Conservation (phyloP, 164 flowering plant genomes). For the Magnolia changhungtana region DNA sequence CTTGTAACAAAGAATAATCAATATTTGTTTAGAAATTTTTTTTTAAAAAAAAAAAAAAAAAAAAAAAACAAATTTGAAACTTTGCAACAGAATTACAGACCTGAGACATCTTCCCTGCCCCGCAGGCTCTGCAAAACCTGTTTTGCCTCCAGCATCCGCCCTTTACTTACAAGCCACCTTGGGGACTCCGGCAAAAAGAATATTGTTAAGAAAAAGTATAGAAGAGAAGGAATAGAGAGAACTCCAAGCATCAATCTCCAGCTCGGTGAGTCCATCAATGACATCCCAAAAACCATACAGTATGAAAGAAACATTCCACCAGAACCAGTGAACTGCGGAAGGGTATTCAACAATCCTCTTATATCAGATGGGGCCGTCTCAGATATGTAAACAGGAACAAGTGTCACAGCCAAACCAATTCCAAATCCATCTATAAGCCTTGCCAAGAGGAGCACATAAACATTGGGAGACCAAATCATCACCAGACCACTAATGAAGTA, state of each 20-base stretch:
- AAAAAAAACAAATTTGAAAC: too few species aligned
- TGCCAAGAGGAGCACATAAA: constrained; percentile 67
- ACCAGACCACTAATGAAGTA: constrained; percentile 77
- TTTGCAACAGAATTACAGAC: constrained; percentile 25
- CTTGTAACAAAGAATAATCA: too few species aligned
- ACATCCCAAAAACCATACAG: constrained; percentile 93
- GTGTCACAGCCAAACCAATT: constrained; percentile 81
- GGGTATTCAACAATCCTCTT: constrained; percentile 79
- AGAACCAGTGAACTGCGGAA: constrained; percentile 88
- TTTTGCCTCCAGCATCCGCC: constrained; percentile 87
- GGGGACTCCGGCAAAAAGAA: constrained; percentile 95
- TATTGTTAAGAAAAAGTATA: constrained; percentile 58
- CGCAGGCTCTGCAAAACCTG: constrained; percentile 72
- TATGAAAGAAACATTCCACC: constrained; percentile 86
- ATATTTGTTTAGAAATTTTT: too few species aligned
- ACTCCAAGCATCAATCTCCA: constrained; percentile 96
- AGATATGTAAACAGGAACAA: constrained; percentile 84
- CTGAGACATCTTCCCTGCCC: constrained; percentile 92
- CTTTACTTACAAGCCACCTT: constrained; percentile 97
- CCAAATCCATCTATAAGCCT: constrained; percentile 91
- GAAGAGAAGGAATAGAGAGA: constrained; percentile 73
- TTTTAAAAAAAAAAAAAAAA: too few species aligned
- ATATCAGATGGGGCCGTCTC: constrained; percentile 94
- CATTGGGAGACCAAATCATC: constrained; percentile 97
- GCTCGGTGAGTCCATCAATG: constrained; percentile 54